Evolutionary conservation across 2,329 filamentous ascomycete genomes (phyloP), one percentile per base, ranked within the genome.

Genomic region (Tolypocladium endophyticum): DNA sequence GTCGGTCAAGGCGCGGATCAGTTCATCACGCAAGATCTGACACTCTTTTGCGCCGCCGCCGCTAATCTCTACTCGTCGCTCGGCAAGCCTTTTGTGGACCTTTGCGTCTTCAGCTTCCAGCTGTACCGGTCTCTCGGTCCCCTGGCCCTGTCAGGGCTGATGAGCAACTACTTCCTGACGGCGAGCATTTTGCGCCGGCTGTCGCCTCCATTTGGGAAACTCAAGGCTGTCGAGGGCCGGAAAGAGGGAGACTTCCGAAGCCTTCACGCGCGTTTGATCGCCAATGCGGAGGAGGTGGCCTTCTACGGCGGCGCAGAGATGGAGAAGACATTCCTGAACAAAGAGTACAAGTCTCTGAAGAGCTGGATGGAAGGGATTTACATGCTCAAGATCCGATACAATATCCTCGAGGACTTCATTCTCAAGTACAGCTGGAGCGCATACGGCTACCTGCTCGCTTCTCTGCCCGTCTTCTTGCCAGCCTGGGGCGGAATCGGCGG

Each of bases 351-450:
- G 72, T 94, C 93, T 55, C 80, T 99, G 35, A 94, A 94, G 73
- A 87, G 85, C 63, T 97, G 92, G 90, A 97, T 99, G 93, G 94
- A 99, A 72, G 88, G 90, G 53, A 97, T 99, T 64, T 99, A 99
- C 75, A 92, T 92, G 73, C 86, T 97, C 65, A 97, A 97, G 75
- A 96, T 99, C 65, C 87, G 92, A 20, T 99, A 99, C 78, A 99
- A 97, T 72, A 99, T 99, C 78, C 85, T 99, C 0, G 94, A 99
- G 71, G 94, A 99, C 72, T 96, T 99, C 69, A 91, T 99, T 56
- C 79, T 99, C 61, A 99, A 99, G 73, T 99, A 99, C 72, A 94
- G 91, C 64, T 99, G 94, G 94, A 97, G 92, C 64, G 94, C 94
- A 0, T 96, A 97, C 70, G 94, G 94, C 41, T 99, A 99, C 69